These are phyloP conservation scores for Priceomyces fermenticarens DNA, from an alignment of 805 yeast species.

Conservation along the genomic window DNA sequence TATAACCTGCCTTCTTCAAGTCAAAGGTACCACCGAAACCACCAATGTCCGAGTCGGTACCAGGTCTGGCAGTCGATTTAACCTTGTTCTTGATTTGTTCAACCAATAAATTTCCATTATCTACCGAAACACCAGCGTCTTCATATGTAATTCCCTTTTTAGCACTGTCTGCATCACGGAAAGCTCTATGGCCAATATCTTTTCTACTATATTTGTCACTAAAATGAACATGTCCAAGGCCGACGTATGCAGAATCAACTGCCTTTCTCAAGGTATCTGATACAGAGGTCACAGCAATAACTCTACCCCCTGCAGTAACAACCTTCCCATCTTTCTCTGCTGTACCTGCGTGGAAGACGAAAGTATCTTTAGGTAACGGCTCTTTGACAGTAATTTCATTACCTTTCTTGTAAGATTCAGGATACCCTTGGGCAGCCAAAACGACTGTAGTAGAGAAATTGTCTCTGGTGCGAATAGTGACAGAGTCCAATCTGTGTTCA, in stretches of 20 bases:
- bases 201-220: conserved; percentile 76
- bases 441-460: conserved; percentile 87
- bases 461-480: conserved; percentile 50
- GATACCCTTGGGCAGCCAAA: conserved; percentile 96
- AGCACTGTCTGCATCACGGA: conserved; percentile 47
- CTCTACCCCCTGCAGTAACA: conserved; percentile 94
- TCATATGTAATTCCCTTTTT: conserved; percentile 72
- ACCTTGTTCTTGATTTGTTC: conserved; percentile 88
- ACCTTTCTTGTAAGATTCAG: conserved; percentile 81
- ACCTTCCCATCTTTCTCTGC: conserved; percentile 51
- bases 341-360: conserved; percentile 98
- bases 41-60: conserved; percentile 97
- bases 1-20: conserved; percentile 82
- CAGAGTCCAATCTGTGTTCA: conserved; percentile 89
- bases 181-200: conserved; percentile 96
- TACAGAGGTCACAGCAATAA: conserved; percentile 88
- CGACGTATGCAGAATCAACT: conserved; percentile 80
- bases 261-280: conserved; percentile 75
- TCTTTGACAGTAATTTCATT: conserved; percentile 66
- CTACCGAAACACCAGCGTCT: conserved; percentile 96
- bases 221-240: conserved; percentile 75
- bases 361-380: conserved; percentile 54
- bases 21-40: conserved; percentile 98
- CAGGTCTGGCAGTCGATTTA: conserved; percentile 88
- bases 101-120: conserved; percentile 87